These are phyloP conservation scores for Cryptococcus neoformans DNA, from an alignment of 1,284 basidiomycete species.

Conservation along the genomic window DNA sequence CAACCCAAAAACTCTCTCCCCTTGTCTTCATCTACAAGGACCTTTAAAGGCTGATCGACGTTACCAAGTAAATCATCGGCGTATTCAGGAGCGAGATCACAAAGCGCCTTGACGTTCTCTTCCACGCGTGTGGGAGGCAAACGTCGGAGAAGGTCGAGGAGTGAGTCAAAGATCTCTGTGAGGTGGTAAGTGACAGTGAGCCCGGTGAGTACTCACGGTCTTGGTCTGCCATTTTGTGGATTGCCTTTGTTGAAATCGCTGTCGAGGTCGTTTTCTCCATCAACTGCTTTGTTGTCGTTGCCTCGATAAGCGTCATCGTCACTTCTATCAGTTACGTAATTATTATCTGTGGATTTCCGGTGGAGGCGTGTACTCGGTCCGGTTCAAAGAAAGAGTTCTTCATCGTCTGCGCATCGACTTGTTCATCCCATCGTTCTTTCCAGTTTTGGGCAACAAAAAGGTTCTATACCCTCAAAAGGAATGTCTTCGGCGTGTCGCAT, in stretches of 20 bases:
- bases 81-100: constrained; percentile 84
- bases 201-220: constrained; percentile 14
- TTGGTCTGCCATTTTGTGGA: constrained; percentile 19
- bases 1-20: constrained; percentile 91
- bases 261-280: background rate
- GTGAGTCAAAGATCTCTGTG: constrained; percentile 61
- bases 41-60: constrained; percentile 89
- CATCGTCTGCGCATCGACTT: too few relatives aligned
- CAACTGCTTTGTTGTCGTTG: background rate
- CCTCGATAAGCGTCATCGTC: background rate
- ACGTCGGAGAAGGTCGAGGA: constrained; percentile 93
- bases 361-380: too few relatives aligned
- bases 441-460: too few relatives aligned
- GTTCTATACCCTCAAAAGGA: too few relatives aligned
- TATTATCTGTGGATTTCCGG: background rate
- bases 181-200: background rate
- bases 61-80: constrained; percentile 93
- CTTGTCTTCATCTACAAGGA: constrained; percentile 66
- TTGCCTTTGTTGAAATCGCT: background rate
- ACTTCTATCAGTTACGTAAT: background rate
- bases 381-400: too few relatives aligned
- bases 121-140: constrained; percentile 89
- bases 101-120: constrained; percentile 79
- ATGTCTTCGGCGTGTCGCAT: too few relatives aligned
- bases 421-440: too few relatives aligned